Evolutionary conservation across 768 basidiomycete species (phyloP), one percentile per base, ranked within the genome.

Genomic region (Naganishia friedmannii): DNA sequence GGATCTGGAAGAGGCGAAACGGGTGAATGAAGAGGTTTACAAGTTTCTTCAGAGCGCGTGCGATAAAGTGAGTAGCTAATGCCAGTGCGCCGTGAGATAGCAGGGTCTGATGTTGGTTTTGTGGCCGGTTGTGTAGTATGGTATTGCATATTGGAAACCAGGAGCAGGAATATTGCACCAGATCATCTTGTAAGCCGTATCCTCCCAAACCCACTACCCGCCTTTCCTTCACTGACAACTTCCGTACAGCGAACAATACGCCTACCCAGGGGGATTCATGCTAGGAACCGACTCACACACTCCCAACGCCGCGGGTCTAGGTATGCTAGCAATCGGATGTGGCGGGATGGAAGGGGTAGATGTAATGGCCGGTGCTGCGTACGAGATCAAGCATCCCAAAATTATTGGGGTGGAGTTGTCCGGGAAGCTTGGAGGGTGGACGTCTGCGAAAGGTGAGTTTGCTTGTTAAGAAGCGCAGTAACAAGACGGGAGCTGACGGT

Each of bases 11-110:
- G 85, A 87, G 42, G 93, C 94, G 6, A 88, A 96, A 71, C 84
- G 87, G 42, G 88, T 88, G 9, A 97, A 98, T 79, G 87, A 91
- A 83, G 96, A 99, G 79, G 95, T 99, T 7, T 99, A 97, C 76
- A 91, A 96, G 77, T 99, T 98, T 80, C 83, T 99, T 69, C 88
- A 95, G 82, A 93, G 91, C 73, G 93, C 93, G n/a, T 60, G 68
- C 37, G 68, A 53, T 19, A 69, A 69, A 32, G 68, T 69, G 9
- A 23, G 68, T 63, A 6, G 6, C 9, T 12, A 1, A 2, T 7
- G 65, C 12, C 15, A 19, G 4, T 31, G 2, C 19, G 26, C 4
- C 10, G 21, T 23, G 15, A 26, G 8, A 34, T 45, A 5, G 8
- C 1, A 32, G 7, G 48, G n/a, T n/a, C 3, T 19, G 21, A 32